These are phyloP conservation scores for Tolypocladium album DNA, from an alignment of 2,329 filamentous ascomycete genomes.

Conservation along the genomic window DNA sequence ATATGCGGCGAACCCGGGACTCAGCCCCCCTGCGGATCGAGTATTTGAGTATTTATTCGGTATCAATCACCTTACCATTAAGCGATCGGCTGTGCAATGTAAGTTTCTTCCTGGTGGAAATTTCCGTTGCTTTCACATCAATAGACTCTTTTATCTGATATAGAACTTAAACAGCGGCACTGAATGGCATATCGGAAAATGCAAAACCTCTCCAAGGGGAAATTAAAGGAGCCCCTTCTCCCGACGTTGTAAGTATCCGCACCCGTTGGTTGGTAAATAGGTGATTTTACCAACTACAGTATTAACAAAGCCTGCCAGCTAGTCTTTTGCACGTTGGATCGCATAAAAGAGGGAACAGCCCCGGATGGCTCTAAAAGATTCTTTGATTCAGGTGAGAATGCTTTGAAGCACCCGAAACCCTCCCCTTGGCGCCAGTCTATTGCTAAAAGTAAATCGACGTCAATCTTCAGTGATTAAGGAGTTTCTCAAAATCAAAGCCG, in stretches of 20 bases:
- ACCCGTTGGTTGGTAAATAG: neutral
- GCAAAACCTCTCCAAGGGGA: neutral
- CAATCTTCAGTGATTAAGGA: neutral
- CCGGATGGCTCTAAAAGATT: neutral
- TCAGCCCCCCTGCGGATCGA: neutral
- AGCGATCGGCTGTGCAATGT: neutral
- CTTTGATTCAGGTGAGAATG: neutral
- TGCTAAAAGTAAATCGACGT: neutral
- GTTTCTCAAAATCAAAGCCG: neutral
- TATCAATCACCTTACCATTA: neutral
- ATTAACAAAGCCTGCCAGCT: neutral
- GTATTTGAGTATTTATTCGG: neutral
- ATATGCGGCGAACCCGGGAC: neutral
- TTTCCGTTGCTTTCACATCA: neutral
- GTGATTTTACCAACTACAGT: neutral
- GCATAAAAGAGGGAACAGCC: neutral
- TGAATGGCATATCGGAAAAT: neutral
- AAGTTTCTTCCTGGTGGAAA: neutral
- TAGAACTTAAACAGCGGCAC: neutral
- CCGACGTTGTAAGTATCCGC: neutral
- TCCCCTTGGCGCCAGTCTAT: neutral
- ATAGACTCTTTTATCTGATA: neutral
- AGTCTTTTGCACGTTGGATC: neutral
- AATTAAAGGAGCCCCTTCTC: neutral
- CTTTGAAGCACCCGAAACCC: neutral